Evolutionary conservation across 1,284 basidiomycete species (phyloP).

Genomic region (Apiotrichum gracile): DNA sequence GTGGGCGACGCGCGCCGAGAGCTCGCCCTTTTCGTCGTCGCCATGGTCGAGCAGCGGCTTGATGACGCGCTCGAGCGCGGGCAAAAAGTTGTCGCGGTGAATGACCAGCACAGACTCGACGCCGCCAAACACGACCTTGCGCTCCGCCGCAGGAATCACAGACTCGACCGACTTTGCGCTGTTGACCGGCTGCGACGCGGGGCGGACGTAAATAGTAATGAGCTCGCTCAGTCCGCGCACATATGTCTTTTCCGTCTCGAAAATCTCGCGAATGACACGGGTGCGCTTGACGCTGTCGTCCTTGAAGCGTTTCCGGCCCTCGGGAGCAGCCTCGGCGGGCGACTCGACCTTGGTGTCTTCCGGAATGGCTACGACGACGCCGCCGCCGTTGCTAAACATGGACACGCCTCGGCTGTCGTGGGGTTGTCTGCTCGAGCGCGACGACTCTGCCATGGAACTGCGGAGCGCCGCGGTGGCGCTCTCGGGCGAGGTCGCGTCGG

Average conservation of each 20-base stretch:
- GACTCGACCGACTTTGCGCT: conserved; percentile 67
- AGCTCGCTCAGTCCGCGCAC: conserved; percentile 87
- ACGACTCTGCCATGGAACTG: conserved; percentile 10
- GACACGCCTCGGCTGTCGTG: conserved; percentile 18
- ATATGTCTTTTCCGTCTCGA: conserved; percentile 93
- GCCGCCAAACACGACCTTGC: conserved; percentile 88
- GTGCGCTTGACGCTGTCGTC: conserved; percentile 75
- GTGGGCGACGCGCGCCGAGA: conserved; percentile 70
- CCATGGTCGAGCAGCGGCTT: conserved; percentile 59
- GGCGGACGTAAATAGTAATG: conserved; percentile 89
- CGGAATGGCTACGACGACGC: no score
- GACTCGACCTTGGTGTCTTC: background rate
- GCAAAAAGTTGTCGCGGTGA: conserved; percentile 85
- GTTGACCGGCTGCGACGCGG: conserved; percentile 62
- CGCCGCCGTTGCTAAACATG: conserved; percentile 12
- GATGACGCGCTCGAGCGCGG: conserved; percentile 72
- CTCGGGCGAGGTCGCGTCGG: background rate
- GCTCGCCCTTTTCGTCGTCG: conserved; percentile 63
- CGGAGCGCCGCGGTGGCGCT: conserved; percentile 1
- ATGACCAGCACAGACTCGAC: conserved; percentile 86
- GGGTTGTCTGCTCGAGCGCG: background rate
- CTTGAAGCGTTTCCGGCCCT: conserved; percentile 72
- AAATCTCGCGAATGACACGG: conserved; percentile 75
- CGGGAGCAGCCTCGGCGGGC: conserved; percentile 21
- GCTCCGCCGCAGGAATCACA: conserved; percentile 58